These are phyloP conservation scores for Fusarium pseudoanthophilum DNA, from an alignment of 2,329 filamentous ascomycete species.

Conservation along the genomic window DNA sequence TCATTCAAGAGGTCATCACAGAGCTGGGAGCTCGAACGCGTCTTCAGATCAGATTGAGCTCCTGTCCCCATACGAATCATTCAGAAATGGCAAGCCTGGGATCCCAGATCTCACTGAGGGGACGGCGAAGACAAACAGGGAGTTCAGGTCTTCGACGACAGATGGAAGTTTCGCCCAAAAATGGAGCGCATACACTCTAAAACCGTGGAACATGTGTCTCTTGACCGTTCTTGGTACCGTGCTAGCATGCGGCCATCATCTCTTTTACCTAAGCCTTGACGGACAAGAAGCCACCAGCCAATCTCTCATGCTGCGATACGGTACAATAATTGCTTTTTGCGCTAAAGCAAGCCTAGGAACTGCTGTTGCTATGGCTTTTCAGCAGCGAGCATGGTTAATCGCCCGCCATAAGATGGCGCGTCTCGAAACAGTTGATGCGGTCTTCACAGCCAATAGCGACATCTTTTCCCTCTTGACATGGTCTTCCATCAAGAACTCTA, in stretches of 20 bases:
- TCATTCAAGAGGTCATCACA: neutral
- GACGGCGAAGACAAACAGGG: neutral
- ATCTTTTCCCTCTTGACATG: neutral
- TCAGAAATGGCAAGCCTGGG: neutral
- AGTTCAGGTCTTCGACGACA: too few species aligned
- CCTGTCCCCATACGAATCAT: neutral
- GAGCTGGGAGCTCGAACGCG: neutral
- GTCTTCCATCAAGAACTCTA: neutral
- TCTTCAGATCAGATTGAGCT: neutral
- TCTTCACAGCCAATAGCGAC: conserved; percentile 13
- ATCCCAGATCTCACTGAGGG: neutral
- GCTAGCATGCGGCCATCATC: conserved; percentile 6
- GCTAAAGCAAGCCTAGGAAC: conserved; percentile 4
- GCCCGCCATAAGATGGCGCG: neutral
- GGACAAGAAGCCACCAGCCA: neutral
- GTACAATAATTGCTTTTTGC: neutral
- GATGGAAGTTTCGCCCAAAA: neutral
- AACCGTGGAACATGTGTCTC: conserved; percentile 12
- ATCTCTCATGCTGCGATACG: conserved; percentile 3
- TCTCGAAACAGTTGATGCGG: neutral
- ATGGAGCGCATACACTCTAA: neutral
- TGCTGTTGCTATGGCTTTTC: neutral
- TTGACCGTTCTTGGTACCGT: neutral
- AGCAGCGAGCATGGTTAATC: neutral
- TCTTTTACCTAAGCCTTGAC: neutral